phyloP scores from a whole-genome alignment of 805 yeast genomes.

The Candida qinlingensis region DNA sequence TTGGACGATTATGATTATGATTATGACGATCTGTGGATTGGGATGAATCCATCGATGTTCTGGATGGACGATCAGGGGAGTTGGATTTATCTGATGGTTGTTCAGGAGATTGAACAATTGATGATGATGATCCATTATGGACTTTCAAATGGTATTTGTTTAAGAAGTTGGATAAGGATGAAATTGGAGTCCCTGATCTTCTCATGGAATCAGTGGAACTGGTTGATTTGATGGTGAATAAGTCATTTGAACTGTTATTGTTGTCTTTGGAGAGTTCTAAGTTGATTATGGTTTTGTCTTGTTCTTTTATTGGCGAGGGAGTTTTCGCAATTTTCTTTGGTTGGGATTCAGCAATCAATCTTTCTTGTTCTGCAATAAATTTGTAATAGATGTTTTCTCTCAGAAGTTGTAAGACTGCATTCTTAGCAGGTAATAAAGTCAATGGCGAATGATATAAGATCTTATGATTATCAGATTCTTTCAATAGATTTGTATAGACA shows the following conservation, averaged over 20 bases:
- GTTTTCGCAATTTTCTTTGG: not conserved
- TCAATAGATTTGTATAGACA: conserved; percentile 27
- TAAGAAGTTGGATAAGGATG: conserved; percentile 13
- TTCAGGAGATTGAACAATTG: not conserved
- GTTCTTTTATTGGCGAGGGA: not conserved
- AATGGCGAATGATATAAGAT: conserved; percentile 30
- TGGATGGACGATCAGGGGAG: not conserved
- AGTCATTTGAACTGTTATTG: not conserved
- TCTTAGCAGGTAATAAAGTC: conserved; percentile 27
- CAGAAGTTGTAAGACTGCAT: conserved; percentile 26
- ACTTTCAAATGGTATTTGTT: conserved; percentile 14
- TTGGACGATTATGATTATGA: conserved; percentile 2
- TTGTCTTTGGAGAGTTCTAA: not conserved
- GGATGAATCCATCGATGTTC: not conserved
- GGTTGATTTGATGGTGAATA: not conserved
- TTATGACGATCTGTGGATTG: not conserved
- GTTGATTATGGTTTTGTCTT: not conserved
- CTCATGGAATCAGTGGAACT: conserved; percentile 2
- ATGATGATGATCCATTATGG: conserved; percentile 3
- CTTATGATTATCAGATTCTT: conserved; percentile 21
- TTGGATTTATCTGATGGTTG: not conserved
- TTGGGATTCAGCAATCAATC: conserved; percentile 8
- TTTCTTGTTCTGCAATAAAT: conserved; percentile 23
- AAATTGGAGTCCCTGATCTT: conserved; percentile 4
- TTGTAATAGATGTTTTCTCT: conserved; percentile 30